Base-by-base conservation (phyloP, 192 early-diverging fungal genomes). In the Rhizophlyctis rosea region DNA sequence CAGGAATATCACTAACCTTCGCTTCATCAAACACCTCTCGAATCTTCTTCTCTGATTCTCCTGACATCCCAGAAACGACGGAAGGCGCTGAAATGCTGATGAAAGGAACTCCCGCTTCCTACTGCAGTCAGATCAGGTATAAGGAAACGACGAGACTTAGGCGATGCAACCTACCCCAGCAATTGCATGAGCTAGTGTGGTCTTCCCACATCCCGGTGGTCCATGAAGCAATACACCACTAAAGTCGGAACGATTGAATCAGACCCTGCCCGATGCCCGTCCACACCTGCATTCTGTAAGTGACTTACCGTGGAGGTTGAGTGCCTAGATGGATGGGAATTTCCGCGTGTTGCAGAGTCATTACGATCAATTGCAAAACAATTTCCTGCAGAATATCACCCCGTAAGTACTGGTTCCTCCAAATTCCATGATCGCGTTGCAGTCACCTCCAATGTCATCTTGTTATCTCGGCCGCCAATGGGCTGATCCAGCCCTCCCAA, bases 11-110 rank as follows among this genome's bases (percentile, higher is more conserved):
- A 39, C 53, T 27, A 16, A 65, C 63, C 53, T 83, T 90, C 3
- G 94, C 96, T 65, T 98, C 93, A n/a, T 94, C 92, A 82, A 98
- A 98, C 0, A 98, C 82, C 65, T 97, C 96, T 30, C 96, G 83
- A 27, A 98, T 87, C 77, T 97, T 97, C 71, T 98, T 96, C 71
- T 98, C 96, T 4, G 91, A 94, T 74, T 98, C 96, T 47, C 96
- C 96, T 21, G 95, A 96, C 93, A 98, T 96, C 14, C 94, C 95
- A 21, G 91, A 93, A 5, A 98, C 93, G 28, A 98, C 83, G 0
- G 91, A 91, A 18, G 96, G 96, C 4, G 95, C 94, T 14, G 92
- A 91, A 50, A 98, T 93, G 61, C 88, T 92, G 54, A 96, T 73
- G 53, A 98, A 94, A 1, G 94, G 93, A 7, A 98, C 90, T 2